Evolutionary conservation across 2,329 filamentous ascomycete species (phyloP), one percentile per base, ranked within the genome.

Genomic region (Beauveria medogensis): DNA sequence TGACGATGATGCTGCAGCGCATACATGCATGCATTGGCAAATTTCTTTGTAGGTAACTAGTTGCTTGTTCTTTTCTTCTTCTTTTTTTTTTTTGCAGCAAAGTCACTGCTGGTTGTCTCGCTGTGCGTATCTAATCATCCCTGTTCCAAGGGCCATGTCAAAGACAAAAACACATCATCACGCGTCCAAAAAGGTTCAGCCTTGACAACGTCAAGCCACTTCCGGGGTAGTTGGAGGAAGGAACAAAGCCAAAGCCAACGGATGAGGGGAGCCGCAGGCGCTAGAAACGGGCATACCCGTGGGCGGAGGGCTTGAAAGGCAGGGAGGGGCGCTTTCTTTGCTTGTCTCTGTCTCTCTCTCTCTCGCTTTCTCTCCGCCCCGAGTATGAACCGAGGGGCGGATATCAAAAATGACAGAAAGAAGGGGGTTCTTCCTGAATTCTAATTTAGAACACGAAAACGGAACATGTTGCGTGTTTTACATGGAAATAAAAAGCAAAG

Each of bases 201-300:
- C 55, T 34, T 34, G 30, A 34, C 30, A 34, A 34, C 30, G 30
- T 14, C 20, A 12, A 58, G 47, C 56, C 56, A 20, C 37, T 12
- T 24, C 2, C 24, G 24, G 24, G 3, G 3, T 24, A 24, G 24
- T 24, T 24, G 3, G 22, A 12, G 5, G 14, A 14, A 5, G 2
- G 12, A 14, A n/a, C n/a, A n/a, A n/a, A n/a, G n/a, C n/a, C n/a
- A 7, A 34, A 2, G 55, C 40, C 22, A 44, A 59, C 57, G 57
- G 57, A 30, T 40, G 24, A 59, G 20, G 24, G n/a, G 10, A 54
- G 57, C 57, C 57, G 57, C 44, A 37, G 46, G 46, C 57, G 48
- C 48, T 52, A 59, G 48, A 53, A 53, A 47, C 57, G 57, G 57
- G 57, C 57, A 14, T 53, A 59, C 48, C 57, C 57, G 57, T 54